A percentile compares a stretch with the other conserved stretches of the same genome.
phyloP scores from a whole-genome alignment of 768 basidiomycete species.

The Pisolithus orientalis region DNA sequence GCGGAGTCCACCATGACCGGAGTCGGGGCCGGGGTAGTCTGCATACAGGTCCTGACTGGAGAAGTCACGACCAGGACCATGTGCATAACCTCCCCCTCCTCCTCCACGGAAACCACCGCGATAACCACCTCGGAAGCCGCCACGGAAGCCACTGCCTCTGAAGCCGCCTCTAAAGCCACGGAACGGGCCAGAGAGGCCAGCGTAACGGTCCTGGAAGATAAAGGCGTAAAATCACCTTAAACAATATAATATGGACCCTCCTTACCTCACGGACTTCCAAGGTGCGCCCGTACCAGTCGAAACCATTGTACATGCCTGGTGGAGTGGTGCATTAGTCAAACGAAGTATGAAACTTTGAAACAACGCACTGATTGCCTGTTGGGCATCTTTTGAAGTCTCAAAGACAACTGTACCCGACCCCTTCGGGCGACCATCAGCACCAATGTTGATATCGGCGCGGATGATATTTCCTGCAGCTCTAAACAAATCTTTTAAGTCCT shows the following conservation, averaged over 20 bases:
- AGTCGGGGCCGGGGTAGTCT: constrained; percentile 86
- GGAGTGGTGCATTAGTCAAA: not conserved
- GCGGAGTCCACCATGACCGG: constrained; percentile 29
- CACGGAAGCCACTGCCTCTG: constrained; percentile 54
- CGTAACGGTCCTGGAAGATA: constrained; percentile 73
- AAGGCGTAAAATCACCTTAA: not conserved
- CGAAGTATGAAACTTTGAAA: not conserved
- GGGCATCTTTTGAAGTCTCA: constrained; percentile 84
- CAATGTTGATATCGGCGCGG: constrained; percentile 92
- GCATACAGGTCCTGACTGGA: constrained; percentile 88
- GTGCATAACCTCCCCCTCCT: constrained; percentile 51
- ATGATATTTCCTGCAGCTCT: constrained; percentile 92
- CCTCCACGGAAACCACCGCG: constrained; percentile 47
- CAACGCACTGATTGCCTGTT: constrained; percentile 83
- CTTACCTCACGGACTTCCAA: constrained; percentile 93
- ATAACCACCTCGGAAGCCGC: constrained; percentile 46
- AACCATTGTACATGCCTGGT: constrained; percentile 92
- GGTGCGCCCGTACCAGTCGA: constrained; percentile 93
- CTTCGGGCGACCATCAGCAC: constrained; percentile 87
- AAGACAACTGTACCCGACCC: constrained; percentile 98
- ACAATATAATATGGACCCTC: not conserved
- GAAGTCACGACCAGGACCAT: constrained; percentile 57
- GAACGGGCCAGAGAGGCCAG: constrained; percentile 65
- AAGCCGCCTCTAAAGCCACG: constrained; percentile 39
- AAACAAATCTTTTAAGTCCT: constrained; percentile 97